Percentiles rank a stretch among this genome's conserved stretches.
Evolutionary conservation across 2,329 filamentous ascomycete species (phyloP).

Genomic region (Penicillium frequentans): DNA sequence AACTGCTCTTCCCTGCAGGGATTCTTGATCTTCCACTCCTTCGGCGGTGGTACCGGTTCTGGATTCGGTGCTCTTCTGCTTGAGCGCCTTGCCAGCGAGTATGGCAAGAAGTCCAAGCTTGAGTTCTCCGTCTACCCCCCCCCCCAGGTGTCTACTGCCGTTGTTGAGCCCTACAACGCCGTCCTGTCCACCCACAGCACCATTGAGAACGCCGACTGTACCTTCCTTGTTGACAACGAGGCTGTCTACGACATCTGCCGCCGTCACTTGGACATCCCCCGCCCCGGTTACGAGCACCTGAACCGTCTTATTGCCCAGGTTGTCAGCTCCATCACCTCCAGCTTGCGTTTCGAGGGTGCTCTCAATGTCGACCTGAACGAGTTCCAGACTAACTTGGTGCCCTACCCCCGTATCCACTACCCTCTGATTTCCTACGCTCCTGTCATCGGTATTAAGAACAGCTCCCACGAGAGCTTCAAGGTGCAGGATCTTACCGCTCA

Average conservation of each 20-base stretch:
- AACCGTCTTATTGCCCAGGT: slow-evolving; percentile 68
- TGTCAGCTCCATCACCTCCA: slow-evolving; percentile 66
- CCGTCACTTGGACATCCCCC: slow-evolving; percentile 63
- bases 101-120: slow-evolving; percentile 68
- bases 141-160: slow-evolving; percentile 63
- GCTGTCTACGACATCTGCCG: slow-evolving; percentile 69
- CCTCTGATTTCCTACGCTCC: slow-evolving; percentile 66
- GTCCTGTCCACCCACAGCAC: slow-evolving; percentile 58
- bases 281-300: slow-evolving; percentile 64
- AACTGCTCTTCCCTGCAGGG: slow-evolving; percentile 67
- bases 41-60: slow-evolving; percentile 67
- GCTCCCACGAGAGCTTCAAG: slow-evolving; percentile 85
- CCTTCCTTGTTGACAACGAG: slow-evolving; percentile 68
- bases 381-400: slow-evolving; percentile 69
- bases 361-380: slow-evolving; percentile 69
- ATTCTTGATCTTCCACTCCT: slow-evolving; percentile 69
- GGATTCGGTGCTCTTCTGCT: slow-evolving; percentile 66
- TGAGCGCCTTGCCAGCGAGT: slow-evolving; percentile 64
- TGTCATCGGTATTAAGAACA: slow-evolving; percentile 68
- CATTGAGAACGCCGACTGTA: slow-evolving; percentile 68
- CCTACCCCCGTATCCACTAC: slow-evolving; percentile 68
- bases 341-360: slow-evolving; percentile 64
- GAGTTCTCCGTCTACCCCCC: slow-evolving; percentile 67
- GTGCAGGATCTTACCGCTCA: slow-evolving; percentile 70
- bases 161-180: slow-evolving; percentile 69